These are phyloP conservation scores for Neurospora pannonica DNA, from an alignment of 495 filamentous ascomycete species.

Conservation along the genomic window DNA sequence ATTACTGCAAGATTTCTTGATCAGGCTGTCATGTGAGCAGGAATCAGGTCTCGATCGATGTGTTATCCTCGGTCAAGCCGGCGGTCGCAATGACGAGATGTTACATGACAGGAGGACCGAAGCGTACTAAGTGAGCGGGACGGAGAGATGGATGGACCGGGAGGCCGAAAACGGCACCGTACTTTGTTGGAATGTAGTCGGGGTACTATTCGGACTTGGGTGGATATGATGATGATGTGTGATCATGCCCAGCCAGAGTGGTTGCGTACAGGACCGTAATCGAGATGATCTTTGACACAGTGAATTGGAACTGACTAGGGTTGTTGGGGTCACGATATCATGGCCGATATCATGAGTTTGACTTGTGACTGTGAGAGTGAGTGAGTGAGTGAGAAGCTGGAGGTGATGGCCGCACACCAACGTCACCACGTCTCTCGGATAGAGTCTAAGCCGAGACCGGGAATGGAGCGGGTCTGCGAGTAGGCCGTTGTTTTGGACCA, in stretches of 20 bases:
- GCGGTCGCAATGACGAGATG: neutral
- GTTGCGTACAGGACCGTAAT: neutral
- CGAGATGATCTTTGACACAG: neutral
- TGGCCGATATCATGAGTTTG: neutral
- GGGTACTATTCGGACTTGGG: neutral
- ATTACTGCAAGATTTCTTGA: neutral
- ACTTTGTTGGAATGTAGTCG: neutral
- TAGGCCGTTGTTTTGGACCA: neutral
- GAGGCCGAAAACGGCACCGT: neutral
- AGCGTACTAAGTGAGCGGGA: neutral
- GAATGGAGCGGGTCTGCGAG: neutral
- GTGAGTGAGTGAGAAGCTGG: neutral
- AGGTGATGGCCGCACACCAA: neutral
- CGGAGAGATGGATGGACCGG: neutral
- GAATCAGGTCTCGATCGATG: neutral
- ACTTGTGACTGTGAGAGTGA: neutral
- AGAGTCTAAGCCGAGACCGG: neutral
- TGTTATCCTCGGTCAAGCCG: neutral
- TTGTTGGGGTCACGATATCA: neutral
- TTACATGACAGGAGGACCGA: neutral
- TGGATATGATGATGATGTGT: neutral
- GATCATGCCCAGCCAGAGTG: neutral
- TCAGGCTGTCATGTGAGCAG: neutral
- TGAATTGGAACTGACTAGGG: neutral
- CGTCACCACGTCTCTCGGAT: neutral